phyloP scores from a whole-genome alignment of 495 filamentous ascomycete genomes.

The Talaromyces liani region DNA sequence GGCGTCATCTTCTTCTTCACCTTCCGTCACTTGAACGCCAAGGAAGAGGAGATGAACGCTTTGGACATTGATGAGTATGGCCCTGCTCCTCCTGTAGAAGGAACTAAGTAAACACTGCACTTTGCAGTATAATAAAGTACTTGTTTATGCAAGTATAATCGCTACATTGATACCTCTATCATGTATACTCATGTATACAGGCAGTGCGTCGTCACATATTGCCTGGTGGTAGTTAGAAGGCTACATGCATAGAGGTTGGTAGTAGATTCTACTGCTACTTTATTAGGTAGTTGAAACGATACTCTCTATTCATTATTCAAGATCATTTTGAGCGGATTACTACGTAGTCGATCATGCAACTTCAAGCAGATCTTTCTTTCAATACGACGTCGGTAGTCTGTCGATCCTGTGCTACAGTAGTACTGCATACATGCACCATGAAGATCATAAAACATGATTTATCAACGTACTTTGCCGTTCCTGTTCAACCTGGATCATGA shows the following conservation, averaged over 20 bases:
- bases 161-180: neutral
- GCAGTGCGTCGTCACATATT: neutral
- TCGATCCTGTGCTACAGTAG: neutral
- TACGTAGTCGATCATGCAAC: neutral
- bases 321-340: neutral
- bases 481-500: too few relatives aligned
- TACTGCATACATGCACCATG: too few relatives aligned
- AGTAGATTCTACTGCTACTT: neutral
- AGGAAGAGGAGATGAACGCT: constrained; percentile 41
- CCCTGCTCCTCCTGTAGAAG: neutral
- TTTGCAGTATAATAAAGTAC: neutral
- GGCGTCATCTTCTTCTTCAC: constrained; percentile 38
- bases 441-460: too few relatives aligned
- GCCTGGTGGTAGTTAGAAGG: neutral
- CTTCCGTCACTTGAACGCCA: constrained; percentile 36
- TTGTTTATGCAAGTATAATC: neutral
- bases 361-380: neutral
- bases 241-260: neutral
- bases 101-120: neutral
- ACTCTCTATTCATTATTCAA: neutral
- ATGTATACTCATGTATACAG: neutral
- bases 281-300: neutral
- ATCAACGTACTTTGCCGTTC: too few relatives aligned
- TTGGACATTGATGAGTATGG: constrained; percentile 29
- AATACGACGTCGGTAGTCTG: neutral